Evolutionary conservation across 2,329 filamentous ascomycete genomes (phyloP), one percentile per base, ranked within the genome.

Genomic region (Pleomassaria siparia): DNA sequence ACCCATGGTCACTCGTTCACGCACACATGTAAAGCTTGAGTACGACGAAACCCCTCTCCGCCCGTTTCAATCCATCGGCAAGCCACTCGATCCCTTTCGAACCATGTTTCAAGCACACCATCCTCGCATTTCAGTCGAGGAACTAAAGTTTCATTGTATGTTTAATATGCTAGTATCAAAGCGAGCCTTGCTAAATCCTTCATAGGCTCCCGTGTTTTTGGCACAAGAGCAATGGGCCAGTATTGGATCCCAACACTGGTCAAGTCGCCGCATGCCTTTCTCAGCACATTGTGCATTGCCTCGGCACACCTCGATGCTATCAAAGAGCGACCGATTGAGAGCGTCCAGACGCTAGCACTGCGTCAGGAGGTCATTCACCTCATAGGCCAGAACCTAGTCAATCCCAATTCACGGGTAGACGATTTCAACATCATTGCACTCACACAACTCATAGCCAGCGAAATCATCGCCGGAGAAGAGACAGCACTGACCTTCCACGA

Each of bases 351-450:
- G 4, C 42, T 59, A 5, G 58, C 58, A 4, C 56, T 72, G 13
- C 62, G 64, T 10, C 63, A 62, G 26, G 69, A 72, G 37, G 55
- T 70, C n/a, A 66, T 70, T 1, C 59, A 66, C 37, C 50, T 69
- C 6, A 62, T 72, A 8, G 44, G 53, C 18, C 54, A 53, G 11
- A 61, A 64, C 13, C 47, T 71, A 13, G 25, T 58, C 0, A 48
- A 71, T 39, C 51, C 57, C 2, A 44, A 49, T 2, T 43, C 55
- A 11, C 42, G 55, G 12, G 52, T 64, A 1, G 60, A 63, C 13
- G 70, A 72, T 40, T 57, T 51, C 42, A 71, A 69, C 30, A 60
- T 72, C 40, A 67, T 71, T 20, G 60, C 68, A 1, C 46, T 70
- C 25, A 64, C 63, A 8, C 70, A 72, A 33, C 56, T 72, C 9